A percentile compares a stretch with the other conserved stretches of the same genome.
Conservation (phyloP, 345 rosid genomes). For the Gossypium arboreum region DNA sequence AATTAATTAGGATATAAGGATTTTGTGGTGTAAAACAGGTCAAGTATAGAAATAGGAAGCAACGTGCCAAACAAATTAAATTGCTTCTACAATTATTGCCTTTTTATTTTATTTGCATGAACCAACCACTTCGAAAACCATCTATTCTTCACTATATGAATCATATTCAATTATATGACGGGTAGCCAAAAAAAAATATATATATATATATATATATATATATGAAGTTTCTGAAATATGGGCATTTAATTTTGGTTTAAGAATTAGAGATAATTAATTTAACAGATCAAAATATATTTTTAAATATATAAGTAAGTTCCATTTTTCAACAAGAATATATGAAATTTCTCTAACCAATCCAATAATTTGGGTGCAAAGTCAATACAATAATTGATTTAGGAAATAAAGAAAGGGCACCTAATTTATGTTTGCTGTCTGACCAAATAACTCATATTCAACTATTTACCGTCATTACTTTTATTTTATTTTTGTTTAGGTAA, state of each 20-base stretch:
- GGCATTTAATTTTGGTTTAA: not conserved
- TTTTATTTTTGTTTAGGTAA: no score
- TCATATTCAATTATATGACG: not conserved
- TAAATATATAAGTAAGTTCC: not conserved
- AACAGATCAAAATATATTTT: not conserved
- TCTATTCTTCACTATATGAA: no score
- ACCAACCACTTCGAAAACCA: not conserved
- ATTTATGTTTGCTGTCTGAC: not conserved
- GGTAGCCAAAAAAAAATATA: no score
- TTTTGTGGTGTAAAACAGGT: no score
- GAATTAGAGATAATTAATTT: not conserved
- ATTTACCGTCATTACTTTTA: no score
- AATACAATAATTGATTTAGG: constrained; percentile 2
- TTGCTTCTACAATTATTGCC: no score
- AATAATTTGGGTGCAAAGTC: not conserved
- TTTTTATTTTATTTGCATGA: no score
- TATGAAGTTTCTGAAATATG: not conserved
- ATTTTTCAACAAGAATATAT: not conserved
- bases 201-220: no score
- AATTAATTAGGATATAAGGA: no score
- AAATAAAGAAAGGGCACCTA: not conserved
- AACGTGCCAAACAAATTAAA: no score
- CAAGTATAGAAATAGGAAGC: no score
- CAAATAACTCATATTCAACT: no score
- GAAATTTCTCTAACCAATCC: not conserved